These are phyloP conservation scores for Fusarium sp. DNA, from an alignment of 2,329 filamentous ascomycete genomes.

Conservation along the genomic window DNA sequence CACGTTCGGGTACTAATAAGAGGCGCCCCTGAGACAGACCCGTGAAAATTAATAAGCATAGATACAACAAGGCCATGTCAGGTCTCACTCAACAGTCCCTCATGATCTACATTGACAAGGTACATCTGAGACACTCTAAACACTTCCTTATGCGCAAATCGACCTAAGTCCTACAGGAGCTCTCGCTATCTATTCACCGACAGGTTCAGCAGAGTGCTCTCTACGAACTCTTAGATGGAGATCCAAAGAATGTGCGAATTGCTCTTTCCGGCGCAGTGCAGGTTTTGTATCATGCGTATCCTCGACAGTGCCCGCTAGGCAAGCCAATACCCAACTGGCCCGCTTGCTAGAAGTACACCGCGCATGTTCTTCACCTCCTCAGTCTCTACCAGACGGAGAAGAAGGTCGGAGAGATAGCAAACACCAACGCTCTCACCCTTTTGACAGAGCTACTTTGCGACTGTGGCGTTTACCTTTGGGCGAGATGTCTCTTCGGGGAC, in stretches of 20 bases:
- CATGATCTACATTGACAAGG: background rate
- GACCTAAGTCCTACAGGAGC: background rate
- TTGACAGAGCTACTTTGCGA: background rate
- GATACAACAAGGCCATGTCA: background rate
- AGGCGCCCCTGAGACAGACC: background rate
- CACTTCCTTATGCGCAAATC: too few species aligned
- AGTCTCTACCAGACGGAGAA: background rate
- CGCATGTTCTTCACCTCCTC: background rate
- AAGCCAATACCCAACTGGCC: background rate
- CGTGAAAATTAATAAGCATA: background rate
- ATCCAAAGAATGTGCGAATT: rapidly evolving
- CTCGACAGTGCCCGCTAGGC: background rate
- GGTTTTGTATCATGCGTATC: background rate
- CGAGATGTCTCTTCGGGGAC: background rate
- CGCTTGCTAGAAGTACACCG: background rate
- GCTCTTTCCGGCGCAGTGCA: background rate
- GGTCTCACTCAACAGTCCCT: background rate
- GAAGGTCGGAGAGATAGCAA: background rate
- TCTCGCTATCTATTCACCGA: background rate
- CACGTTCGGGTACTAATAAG: background rate
- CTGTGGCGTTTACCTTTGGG: background rate
- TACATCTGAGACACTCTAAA: background rate
- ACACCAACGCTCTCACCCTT: background rate
- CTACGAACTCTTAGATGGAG: background rate
- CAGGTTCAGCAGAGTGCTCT: background rate